phyloP scores from a whole-genome alignment of 2,329 filamentous ascomycete species.

The Colletotrichum tanaceti region DNA sequence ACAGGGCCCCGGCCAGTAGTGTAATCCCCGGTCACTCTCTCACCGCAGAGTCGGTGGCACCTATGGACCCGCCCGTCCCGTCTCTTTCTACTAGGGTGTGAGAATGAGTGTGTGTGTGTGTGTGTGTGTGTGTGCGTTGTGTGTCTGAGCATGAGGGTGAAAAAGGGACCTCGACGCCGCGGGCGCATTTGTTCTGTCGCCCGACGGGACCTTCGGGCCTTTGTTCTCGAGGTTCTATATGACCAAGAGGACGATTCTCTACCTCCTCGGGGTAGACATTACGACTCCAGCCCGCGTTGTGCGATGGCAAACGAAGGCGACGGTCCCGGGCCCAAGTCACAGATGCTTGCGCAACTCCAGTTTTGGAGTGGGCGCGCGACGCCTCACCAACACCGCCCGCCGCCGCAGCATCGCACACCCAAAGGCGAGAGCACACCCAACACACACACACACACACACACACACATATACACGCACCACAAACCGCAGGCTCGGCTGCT shows the following conservation, averaged over 20 bases:
- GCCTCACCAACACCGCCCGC: conserved; percentile 12
- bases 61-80: conserved; percentile 36
- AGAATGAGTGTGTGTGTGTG: no score
- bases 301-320: conserved; percentile 4
- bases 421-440: neutral
- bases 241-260: neutral
- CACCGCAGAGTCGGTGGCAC: conserved; percentile 37
- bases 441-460: neutral
- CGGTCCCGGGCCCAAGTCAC: conserved; percentile 25
- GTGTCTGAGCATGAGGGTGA: conserved; percentile 18
- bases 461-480: neutral
- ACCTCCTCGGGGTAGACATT: neutral
- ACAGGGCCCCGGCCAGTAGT: conserved; percentile 32
- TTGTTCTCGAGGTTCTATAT: neutral
- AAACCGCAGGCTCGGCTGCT: neutral
- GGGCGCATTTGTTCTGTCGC: conserved; percentile 35
- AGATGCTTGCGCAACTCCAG: conserved; percentile 34
- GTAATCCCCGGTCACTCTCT: conserved; percentile 19
- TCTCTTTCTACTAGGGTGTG: conserved; percentile 18
- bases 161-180: conserved; percentile 32
- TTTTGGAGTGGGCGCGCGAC: neutral
- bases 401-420: conserved; percentile 5
- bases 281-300: neutral
- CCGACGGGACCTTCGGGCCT: neutral
- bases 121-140: neutral